A percentile compares a stretch with the other conserved stretches of the same genome.
phyloP scores from a whole-genome alignment of 148 eudicot genomes.

The Cornus florida region DNA sequence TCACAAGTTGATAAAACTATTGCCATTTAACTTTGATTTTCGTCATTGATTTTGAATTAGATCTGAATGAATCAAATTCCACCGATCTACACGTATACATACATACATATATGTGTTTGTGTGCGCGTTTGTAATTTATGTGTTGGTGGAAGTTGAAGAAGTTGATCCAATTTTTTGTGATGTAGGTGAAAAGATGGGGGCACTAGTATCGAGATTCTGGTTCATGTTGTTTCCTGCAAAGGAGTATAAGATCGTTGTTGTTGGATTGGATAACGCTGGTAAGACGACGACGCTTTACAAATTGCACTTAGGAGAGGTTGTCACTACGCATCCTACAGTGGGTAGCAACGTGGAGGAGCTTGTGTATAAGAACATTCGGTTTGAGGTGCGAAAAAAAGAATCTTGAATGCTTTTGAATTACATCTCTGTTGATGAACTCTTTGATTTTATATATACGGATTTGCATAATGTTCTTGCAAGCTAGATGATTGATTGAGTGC shows the following conservation, averaged over 20 bases:
- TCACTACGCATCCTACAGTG: constrained; percentile 96
- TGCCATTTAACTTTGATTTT: too few relatives aligned
- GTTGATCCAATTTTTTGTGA: background rate
- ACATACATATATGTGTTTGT: background rate
- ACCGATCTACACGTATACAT: background rate
- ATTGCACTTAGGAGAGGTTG: constrained; percentile 91
- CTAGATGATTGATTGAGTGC: background rate
- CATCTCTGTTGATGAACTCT: background rate
- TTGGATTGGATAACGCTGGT: constrained; percentile 96
- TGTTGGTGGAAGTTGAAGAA: constrained; percentile 1
- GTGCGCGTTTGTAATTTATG: background rate
- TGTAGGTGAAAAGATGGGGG: constrained; percentile 62
- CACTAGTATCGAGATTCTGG: constrained; percentile 82
- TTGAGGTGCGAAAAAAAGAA: constrained; percentile 48
- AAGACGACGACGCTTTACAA: constrained; percentile 98
- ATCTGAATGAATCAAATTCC: background rate
- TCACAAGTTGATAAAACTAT: too few relatives aligned
- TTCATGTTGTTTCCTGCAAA: constrained; percentile 98
- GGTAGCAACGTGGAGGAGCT: constrained; percentile 99
- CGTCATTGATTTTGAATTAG: background rate
- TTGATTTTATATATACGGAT: background rate
- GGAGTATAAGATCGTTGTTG: constrained; percentile 94
- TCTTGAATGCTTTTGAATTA: background rate
- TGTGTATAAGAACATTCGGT: constrained; percentile 92
- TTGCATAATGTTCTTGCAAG: background rate